Percentiles rank a stretch among this genome's conserved stretches.
Conservation (phyloP, 768 basidiomycete genomes). For the Chalciporus chontae region DNA sequence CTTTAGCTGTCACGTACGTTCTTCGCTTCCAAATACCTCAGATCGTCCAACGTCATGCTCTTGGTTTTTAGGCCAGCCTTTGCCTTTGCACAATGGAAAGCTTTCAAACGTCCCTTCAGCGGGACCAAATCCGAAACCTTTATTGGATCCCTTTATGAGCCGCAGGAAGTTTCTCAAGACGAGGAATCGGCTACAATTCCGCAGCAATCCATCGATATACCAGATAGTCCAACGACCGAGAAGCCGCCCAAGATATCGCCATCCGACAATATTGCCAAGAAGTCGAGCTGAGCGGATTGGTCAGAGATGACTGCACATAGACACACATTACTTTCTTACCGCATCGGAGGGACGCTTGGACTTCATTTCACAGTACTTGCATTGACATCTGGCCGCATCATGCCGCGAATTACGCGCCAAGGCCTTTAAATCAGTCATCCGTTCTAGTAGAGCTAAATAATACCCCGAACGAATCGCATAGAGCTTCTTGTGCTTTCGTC, state of each 20-base stretch:
- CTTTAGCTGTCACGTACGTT: constrained; percentile 55
- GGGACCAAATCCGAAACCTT: constrained; percentile 24
- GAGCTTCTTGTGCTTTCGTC: constrained; percentile 9
- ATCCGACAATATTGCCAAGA: constrained; percentile 8
- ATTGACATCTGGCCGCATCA: not conserved
- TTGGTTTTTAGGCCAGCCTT: constrained; percentile 42
- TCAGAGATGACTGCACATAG: constrained; percentile 1
- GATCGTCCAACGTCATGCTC: not conserved
- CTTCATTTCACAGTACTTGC: constrained; percentile 5
- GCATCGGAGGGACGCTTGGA: constrained; percentile 2
- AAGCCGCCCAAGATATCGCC: constrained; percentile 8
- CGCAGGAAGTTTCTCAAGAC: constrained; percentile 19
- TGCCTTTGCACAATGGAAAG: constrained; percentile 49
- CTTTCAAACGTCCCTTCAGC: constrained; percentile 50
- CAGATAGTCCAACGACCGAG: constrained; percentile 20
- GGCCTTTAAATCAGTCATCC: not conserved
- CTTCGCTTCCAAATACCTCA: not conserved
- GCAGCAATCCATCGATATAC: constrained; percentile 7
- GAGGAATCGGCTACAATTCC: constrained; percentile 18
- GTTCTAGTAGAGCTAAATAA: constrained; percentile 19
- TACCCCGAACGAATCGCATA: constrained; percentile 13
- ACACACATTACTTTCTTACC: constrained; percentile 1
- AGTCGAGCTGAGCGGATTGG: not conserved
- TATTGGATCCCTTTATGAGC: constrained; percentile 24
- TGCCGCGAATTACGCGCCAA: constrained; percentile 10